These are phyloP conservation scores for Pharnaceum exiguum DNA, from an alignment of 148 eudicot species.

Conservation along the genomic window DNA sequence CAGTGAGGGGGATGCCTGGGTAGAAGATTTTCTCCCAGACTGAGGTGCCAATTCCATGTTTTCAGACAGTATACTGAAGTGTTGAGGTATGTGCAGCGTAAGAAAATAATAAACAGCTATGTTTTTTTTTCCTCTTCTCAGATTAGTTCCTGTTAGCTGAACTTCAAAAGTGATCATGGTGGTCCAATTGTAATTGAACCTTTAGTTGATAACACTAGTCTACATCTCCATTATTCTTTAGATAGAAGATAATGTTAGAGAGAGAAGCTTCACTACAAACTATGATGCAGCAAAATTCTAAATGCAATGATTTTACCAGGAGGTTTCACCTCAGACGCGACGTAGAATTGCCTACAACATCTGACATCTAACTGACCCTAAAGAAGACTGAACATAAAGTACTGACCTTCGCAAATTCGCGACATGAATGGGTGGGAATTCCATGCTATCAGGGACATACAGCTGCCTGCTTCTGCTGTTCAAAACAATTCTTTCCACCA, in stretches of 20 bases:
- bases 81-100: no score
- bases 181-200: not conserved
- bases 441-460: constrained; percentile 10
- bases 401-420: constrained; percentile 21
- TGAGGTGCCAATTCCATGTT: no score
- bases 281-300: no score
- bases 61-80: no score
- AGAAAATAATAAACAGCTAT: no score
- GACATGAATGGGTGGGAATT: constrained; percentile 23
- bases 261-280: not conserved
- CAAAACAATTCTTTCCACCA: constrained; percentile 28
- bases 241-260: not conserved
- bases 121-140: not conserved
- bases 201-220: not conserved
- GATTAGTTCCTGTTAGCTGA: not conserved
- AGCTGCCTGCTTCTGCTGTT: constrained; percentile 10
- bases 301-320: no score
- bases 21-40: no score
- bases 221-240: not conserved
- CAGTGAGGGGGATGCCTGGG: no score
- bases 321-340: no score
- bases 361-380: no score
- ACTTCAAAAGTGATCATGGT: not conserved
- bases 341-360: no score
- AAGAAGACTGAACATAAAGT: not conserved